phyloP scores from a whole-genome alignment of 495 filamentous ascomycete genomes.

The Alectoria sarmentosa region DNA sequence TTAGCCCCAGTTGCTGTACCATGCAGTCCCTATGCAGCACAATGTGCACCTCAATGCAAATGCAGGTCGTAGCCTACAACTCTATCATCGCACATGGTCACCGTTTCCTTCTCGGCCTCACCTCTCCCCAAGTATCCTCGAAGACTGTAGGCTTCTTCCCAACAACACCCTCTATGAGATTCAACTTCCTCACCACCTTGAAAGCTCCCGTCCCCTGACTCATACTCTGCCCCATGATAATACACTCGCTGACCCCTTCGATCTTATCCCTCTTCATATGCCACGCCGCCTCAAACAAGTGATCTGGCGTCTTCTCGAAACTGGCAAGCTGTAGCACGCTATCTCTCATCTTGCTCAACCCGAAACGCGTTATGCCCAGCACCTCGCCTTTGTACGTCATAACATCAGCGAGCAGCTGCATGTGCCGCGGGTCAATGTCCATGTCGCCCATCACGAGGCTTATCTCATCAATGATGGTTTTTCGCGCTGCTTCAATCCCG shows the following conservation, averaged over 20 bases:
- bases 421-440: conserved; percentile 96
- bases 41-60: not conserved
- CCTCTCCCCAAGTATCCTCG: conserved; percentile 61
- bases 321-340: conserved; percentile 89
- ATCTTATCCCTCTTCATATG: conserved; percentile 82
- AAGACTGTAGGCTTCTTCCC: conserved; percentile 61
- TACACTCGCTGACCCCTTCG: conserved; percentile 91
- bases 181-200: conserved; percentile 72
- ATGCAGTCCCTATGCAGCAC: conserved; percentile 5
- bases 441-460: conserved; percentile 77
- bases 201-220: conserved; percentile 85
- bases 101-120: conserved; percentile 3
- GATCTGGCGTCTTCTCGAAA: conserved; percentile 98
- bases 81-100: not conserved
- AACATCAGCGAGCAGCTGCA: conserved; percentile 96
- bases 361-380: conserved; percentile 95
- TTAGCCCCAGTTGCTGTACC: not conserved
- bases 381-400: conserved; percentile 99
- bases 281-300: conserved; percentile 91
- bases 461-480: conserved; percentile 78
- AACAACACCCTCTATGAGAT: conserved; percentile 59
- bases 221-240: conserved; percentile 96
- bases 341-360: conserved; percentile 94
- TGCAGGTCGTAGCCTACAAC: not conserved
- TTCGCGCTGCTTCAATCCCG: conserved; percentile 89